These are phyloP conservation scores for Aschersonia sp. DNA, from an alignment of 2,329 filamentous ascomycete species.

Conservation along the genomic window DNA sequence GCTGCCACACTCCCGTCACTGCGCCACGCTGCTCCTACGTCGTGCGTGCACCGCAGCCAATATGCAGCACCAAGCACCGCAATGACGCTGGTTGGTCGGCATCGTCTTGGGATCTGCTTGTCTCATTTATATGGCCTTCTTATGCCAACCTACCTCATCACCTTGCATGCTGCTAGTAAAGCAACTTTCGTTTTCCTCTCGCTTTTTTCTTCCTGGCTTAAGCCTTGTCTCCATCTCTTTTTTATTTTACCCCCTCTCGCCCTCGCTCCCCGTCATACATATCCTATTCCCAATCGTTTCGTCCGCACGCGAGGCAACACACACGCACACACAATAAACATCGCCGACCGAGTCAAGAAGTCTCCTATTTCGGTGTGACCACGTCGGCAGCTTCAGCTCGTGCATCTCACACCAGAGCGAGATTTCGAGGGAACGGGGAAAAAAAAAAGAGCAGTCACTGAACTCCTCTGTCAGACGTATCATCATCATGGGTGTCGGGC, in stretches of 20 bases:
- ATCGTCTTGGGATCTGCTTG: not conserved
- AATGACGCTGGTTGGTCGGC: not conserved
- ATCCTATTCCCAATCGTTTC: too few species aligned
- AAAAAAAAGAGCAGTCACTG: not conserved
- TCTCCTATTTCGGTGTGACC: too few species aligned
- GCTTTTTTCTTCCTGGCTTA: not conserved
- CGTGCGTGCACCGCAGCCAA: not conserved
- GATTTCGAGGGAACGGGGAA: not conserved
- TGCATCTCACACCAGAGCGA: not conserved
- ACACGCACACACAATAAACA: too few species aligned
- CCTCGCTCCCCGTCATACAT: too few species aligned
- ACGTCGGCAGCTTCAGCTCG: too few species aligned
- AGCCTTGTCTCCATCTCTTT: not conserved
- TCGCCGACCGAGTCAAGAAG: too few species aligned
- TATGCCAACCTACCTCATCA: not conserved
- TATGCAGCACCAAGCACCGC: not conserved
- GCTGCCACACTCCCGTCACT: not conserved
- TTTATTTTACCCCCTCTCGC: too few species aligned
- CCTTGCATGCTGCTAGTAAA: not conserved
- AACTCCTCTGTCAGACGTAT: not conserved
- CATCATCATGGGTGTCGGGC: constrained; percentile 45
- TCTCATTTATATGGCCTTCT: not conserved
- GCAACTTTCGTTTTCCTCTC: not conserved
- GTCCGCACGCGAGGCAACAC: too few species aligned
- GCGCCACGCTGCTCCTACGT: not conserved